Conservation (phyloP, 1,139 yeast species). For the Yamadazyma kanchanaburiensis region DNA sequence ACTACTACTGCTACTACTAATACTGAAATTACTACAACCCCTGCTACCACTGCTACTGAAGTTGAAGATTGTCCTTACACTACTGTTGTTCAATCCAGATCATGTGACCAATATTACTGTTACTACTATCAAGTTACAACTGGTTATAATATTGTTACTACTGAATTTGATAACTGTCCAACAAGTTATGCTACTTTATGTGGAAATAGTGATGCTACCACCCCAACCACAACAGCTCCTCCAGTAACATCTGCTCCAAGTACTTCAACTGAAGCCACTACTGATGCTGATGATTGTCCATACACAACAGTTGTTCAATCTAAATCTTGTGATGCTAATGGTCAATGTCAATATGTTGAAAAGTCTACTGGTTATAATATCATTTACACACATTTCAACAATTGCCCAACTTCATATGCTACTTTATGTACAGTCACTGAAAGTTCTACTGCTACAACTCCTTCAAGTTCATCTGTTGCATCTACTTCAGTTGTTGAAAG, state of each 20-base stretch:
- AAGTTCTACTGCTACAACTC: slow-evolving; percentile 2
- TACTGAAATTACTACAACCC: not conserved
- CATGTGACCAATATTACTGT: slow-evolving; percentile 12
- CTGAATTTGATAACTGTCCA: slow-evolving; percentile 9
- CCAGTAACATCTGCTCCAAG: slow-evolving; percentile 8
- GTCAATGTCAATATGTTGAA: too few relatives aligned
- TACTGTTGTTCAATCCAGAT: slow-evolving; percentile 18
- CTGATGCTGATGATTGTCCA: too few relatives aligned
- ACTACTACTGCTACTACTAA: slow-evolving; percentile 4
- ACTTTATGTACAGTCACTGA: too few relatives aligned
- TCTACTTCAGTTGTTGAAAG: not conserved
- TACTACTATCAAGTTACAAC: slow-evolving; percentile 22
- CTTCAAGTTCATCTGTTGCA: slow-evolving; percentile 3
- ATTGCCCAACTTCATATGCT: too few relatives aligned
- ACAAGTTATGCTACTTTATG: slow-evolving; percentile 27
- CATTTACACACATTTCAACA: too few relatives aligned
- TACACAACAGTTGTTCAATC: too few relatives aligned
- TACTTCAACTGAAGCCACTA: slow-evolving; percentile 7
- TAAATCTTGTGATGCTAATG: too few relatives aligned
- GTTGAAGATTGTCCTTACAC: not conserved
- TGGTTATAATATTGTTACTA: slow-evolving; percentile 16
- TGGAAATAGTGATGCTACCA: slow-evolving; percentile 20
- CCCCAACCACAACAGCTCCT: not conserved
- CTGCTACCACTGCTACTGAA: not conserved
- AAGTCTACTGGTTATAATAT: too few relatives aligned